Evolutionary conservation across 1,284 basidiomycete genomes (phyloP), one percentile per base, ranked within the genome.

Genomic region (Stereum hirsutum): DNA sequence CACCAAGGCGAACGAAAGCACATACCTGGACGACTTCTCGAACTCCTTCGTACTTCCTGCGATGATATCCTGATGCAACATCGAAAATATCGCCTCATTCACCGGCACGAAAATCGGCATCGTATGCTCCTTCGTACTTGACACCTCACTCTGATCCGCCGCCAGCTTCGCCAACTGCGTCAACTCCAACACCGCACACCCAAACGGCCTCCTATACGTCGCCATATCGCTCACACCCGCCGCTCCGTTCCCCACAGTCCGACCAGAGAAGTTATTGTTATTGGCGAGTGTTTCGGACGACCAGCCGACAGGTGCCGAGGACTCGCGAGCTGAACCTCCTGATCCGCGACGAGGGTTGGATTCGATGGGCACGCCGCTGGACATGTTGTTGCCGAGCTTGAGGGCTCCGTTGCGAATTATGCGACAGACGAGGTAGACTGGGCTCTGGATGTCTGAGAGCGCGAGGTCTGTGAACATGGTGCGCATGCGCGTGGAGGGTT

Each of bases 31-130:
- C 2, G 88, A 89, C 56, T 89, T 91, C 55, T 90, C 88, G 53
- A 81, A 93, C 53, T 93, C 88, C 56, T 81, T 84, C 12, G 65
- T 69, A 46, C 89, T 84, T 46, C 77, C 77, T 15, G 79, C 80
- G 49, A 98, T 89, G 58, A 99, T 89, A 59, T 93, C 92, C 62
- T 97, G 91, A 61, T 98, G 95, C 33, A 98, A 71, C 65, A 88
- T 95, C 6, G 90, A 90, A 59, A 96, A 97, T 15, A 81, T 75
- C 1, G 79, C 75, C 59, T 98, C 95, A 54, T 88, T 88, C 6
- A 72, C 72, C 0, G 95, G 88, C 0, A 85, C 74, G 53, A 80
- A 95, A 47, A 98, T 96, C 0, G 88, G 88, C 84, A 98, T 93
- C 3, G 76, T 75, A 53, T 90, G 74, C 56, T 96, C 92, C 43